Evolutionary conservation across 495 filamentous ascomycete genomes (phyloP).

Genomic region (Hypoxylon fuscum): DNA sequence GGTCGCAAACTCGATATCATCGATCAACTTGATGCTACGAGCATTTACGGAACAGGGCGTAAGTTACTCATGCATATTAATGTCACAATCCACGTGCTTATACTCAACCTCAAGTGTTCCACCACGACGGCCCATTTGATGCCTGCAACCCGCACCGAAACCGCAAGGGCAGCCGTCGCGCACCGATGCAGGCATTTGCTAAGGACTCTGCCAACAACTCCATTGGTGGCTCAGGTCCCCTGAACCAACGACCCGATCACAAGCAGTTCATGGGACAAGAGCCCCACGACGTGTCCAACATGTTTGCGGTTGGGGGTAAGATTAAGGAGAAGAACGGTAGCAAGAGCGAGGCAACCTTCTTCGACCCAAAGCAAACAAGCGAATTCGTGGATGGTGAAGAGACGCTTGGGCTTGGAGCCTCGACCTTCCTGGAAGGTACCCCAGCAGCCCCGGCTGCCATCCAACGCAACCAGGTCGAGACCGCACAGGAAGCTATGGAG

Average conservation of each 20-base stretch:
- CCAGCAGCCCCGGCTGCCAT: conserved; percentile 87
- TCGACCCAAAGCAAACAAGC: conserved; percentile 60
- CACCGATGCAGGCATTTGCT: conserved; percentile 97
- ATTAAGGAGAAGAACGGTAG: conserved; percentile 41
- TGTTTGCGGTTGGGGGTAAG: conserved; percentile 64
- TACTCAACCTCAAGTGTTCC: conserved; percentile 89
- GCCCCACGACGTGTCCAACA: conserved; percentile 83
- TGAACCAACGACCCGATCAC: conserved; percentile 84
- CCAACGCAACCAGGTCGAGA: conserved; percentile 76
- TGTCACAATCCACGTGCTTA: not conserved
- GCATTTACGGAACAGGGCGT: conserved; percentile 96
- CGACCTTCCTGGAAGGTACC: conserved; percentile 94
- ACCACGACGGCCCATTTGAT: conserved; percentile 98
- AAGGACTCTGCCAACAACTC: conserved; percentile 90
- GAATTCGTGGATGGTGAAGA: conserved; percentile 85
- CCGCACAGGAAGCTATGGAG: conserved; percentile 54
- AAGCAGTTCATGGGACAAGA: conserved; percentile 80
- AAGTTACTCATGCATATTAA: conserved; percentile 53
- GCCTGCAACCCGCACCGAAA: conserved; percentile 97
- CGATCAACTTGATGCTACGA: conserved; percentile 96
- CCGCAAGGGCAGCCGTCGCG: conserved; percentile 79
- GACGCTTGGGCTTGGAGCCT: conserved; percentile 86
- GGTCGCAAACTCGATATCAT: conserved; percentile 86
- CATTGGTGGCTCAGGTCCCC: conserved; percentile 85
- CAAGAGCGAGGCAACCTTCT: conserved; percentile 56